Base-by-base conservation (phyloP, 2,329 filamentous ascomycete species). In the Paramyrothecium sp. region DNA sequence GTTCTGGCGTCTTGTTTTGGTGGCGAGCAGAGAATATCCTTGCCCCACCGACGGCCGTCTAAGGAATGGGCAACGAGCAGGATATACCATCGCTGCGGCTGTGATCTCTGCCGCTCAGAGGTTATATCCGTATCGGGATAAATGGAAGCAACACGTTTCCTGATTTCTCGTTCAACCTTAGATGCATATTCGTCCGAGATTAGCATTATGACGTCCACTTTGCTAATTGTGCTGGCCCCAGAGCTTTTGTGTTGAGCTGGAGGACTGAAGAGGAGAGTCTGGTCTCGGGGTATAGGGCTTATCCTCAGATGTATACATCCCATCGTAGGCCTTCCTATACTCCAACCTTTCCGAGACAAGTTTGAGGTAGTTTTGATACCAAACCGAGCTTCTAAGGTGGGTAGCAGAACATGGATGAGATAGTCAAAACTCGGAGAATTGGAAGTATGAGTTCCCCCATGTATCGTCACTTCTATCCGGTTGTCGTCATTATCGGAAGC, bases 371-470 rank as follows among this genome's bases (percentile, higher is more conserved):
- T 74, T 1, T 57, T 55, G 46, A 86, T 68, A 2, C 78, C 76
- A 55, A 86, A 85, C 3, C 75, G 73, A 2, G 75, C 71, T 63
- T 83, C 74, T 1, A 88, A 69, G 1, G 76, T 73, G 3, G 85
- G 85, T 33, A 87, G 69, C 1, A 88, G 73, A 1, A 88, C 80
- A 63, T 87, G 85, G 63, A 86, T 82, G 3, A 87, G 70, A 63
- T 88, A 89, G 63, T 89, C 85, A 58, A 77, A 86, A n/a, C 79
- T 84, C 1, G 78, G 74, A 1, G 84, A 85, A 64, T 78, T 85
- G 11, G 75, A 73, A 2, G 83, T 80, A 60, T 88, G 87, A 1
- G 85, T 87, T 17, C 85, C 85, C 5, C 85, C 85, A 2, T 78
- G 75, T 7, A 88, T 78, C 19, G 77, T 74, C 5, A 87, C 62